phyloP scores from a whole-genome alignment of 2,329 filamentous ascomycete genomes.

The Dryadomyces quercus-mongolicae region DNA sequence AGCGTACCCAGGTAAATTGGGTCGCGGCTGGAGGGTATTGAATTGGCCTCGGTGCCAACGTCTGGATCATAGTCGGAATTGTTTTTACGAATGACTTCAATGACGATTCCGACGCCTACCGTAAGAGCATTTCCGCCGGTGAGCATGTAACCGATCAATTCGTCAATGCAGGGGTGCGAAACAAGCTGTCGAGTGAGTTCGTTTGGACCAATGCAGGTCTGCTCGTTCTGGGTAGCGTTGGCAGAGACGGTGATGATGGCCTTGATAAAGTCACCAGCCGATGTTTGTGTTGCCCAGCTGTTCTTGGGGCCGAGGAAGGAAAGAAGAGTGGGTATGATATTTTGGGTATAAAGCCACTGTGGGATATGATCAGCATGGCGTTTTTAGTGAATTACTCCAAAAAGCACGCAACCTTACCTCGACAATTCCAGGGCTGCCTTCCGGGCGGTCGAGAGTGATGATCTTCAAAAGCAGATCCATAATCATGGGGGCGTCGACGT shows the following conservation, averaged over 20 bases:
- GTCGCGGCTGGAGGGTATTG: conserved; percentile 71
- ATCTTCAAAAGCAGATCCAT: conserved; percentile 97
- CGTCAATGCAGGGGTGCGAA: conserved; percentile 69
- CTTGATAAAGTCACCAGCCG: conserved; percentile 93
- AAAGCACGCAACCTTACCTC: conserved; percentile 46
- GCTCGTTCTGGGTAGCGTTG: conserved; percentile 94
- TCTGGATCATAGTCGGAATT: conserved; percentile 98
- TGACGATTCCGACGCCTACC: conserved; percentile 92
- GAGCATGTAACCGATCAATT: conserved; percentile 84
- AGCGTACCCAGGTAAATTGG: conserved; percentile 92
- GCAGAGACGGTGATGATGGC: conserved; percentile 98
- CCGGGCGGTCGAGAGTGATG: conserved; percentile 86
- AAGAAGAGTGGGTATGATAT: conserved; percentile 76
- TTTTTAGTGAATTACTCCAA: background rate
- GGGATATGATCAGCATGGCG: conserved; percentile 3
- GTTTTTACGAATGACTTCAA: conserved; percentile 98
- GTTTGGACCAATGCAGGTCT: conserved; percentile 97
- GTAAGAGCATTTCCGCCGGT: conserved; percentile 87
- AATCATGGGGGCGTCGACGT: conserved; percentile 94
- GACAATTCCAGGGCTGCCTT: conserved; percentile 83
- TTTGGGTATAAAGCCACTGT: conserved; percentile 83
- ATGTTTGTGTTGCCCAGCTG: conserved; percentile 84
- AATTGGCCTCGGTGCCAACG: conserved; percentile 67
- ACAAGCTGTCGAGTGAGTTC: conserved; percentile 92
- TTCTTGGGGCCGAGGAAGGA: conserved; percentile 78